A percentile compares a stretch with the other conserved stretches of the same genome.
phyloP scores from a whole-genome alignment of 23 red algal species.

The Gracilaria caudata region DNA sequence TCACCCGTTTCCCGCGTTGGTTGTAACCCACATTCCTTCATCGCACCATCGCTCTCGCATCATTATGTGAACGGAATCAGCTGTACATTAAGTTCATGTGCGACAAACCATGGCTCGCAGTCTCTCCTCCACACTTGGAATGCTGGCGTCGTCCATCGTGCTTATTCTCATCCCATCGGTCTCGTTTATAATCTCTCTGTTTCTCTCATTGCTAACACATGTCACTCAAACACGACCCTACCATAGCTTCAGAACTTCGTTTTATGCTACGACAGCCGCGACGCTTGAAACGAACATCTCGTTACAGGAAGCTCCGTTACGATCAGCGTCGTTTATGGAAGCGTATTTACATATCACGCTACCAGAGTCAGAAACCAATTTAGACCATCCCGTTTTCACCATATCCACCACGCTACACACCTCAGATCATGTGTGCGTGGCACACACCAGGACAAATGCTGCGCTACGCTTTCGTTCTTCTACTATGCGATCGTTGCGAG shows the following conservation, averaged over 20 bases:
- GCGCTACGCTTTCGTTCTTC: not conserved
- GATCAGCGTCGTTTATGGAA: constrained; percentile 8
- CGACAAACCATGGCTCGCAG: not conserved
- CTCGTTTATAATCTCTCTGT: not conserved
- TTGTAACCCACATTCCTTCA: too few relatives aligned
- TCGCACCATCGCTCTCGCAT: too few relatives aligned
- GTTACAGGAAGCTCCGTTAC: not conserved
- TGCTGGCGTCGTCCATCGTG: not conserved
- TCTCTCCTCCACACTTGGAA: not conserved
- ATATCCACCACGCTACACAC: not conserved
- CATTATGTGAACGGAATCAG: too few relatives aligned
- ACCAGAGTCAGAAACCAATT: not conserved
- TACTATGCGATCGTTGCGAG: not conserved
- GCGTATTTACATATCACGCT: not conserved
- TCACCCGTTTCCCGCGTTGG: too few relatives aligned
- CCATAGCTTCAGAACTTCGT: not conserved
- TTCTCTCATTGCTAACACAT: not conserved
- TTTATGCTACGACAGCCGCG: not conserved
- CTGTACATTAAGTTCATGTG: not conserved
- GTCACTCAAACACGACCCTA: not conserved
- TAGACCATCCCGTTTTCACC: not conserved
- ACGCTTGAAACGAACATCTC: constrained; percentile 6
- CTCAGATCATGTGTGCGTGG: not conserved
- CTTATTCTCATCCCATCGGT: not conserved
- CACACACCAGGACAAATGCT: not conserved